phyloP scores from a whole-genome alignment of 129 eudicot species.

The Pittosporum tobira region DNA sequence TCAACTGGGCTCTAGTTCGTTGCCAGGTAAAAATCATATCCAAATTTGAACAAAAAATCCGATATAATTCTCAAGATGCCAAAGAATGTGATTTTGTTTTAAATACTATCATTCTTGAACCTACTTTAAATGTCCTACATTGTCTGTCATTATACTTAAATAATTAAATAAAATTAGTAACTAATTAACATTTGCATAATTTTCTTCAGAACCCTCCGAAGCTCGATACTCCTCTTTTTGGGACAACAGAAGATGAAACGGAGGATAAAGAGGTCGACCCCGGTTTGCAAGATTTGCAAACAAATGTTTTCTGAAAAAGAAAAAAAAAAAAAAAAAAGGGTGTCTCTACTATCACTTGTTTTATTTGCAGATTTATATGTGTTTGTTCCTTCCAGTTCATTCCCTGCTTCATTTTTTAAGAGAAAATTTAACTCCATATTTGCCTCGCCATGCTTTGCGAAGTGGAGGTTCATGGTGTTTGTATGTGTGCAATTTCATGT shows the following conservation, averaged over 20 bases:
- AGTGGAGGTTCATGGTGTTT: not conserved
- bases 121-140: too few species aligned
- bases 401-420: not conserved
- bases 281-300: conserved; percentile 68
- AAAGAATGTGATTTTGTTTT: too few species aligned
- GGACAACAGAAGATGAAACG: conserved; percentile 34
- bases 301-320: conserved; percentile 68
- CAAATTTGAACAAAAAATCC: too few species aligned
- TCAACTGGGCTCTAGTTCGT: conserved; percentile 93
- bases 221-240: conserved; percentile 64
- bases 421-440: conserved; percentile 1
- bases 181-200: conserved; percentile 5
- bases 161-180: too few species aligned
- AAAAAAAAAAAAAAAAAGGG: too few species aligned
- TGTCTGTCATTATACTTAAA: too few species aligned
- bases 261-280: conserved; percentile 55
- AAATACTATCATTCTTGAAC: too few species aligned
- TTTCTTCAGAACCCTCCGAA: conserved; percentile 69
- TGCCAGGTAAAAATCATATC: conserved; percentile 81
- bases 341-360: not conserved
- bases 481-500: not conserved
- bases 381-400: not conserved
- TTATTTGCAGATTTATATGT: conserved; percentile 10
- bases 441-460: not conserved
- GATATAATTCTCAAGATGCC: too few species aligned